Evolutionary conservation across 2,329 filamentous ascomycete genomes (phyloP).

Genomic region (Cladophialophora immunda): DNA sequence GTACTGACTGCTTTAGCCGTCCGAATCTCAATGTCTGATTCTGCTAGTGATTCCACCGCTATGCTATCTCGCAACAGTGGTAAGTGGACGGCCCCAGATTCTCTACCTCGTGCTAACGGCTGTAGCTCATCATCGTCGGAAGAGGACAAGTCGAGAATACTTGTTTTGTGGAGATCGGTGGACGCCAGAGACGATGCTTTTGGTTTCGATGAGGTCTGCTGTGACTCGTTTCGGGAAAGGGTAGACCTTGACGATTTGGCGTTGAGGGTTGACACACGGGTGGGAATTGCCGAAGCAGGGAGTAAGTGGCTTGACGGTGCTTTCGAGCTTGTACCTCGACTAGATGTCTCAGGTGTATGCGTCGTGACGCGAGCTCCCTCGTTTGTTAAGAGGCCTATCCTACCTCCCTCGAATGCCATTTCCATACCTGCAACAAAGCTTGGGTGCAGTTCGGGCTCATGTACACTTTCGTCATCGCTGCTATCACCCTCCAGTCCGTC

Average conservation of each 20-base stretch:
- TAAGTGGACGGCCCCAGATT: constrained; percentile 13
- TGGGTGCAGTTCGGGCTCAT: constrained; percentile 36
- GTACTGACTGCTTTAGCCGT: constrained; percentile 52
- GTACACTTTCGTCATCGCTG: constrained; percentile 44
- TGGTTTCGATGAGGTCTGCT: constrained; percentile 20
- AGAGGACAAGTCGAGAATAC: constrained; percentile 59
- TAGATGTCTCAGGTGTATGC: constrained; percentile 6
- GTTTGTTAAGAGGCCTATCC: constrained; percentile 29
- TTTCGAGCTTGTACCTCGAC: constrained; percentile 15
- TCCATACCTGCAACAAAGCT: constrained; percentile 39
- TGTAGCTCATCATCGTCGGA: constrained; percentile 54
- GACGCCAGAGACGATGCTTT: constrained; percentile 36
- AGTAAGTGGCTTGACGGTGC: constrained; percentile 17
- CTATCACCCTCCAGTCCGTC: constrained; percentile 46
- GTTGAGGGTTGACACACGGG: constrained; percentile 34
- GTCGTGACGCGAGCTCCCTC: not conserved
- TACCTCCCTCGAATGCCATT: constrained; percentile 36
- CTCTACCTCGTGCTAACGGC: constrained; percentile 37
- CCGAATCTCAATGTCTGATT: constrained; percentile 54
- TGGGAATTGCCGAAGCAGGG: constrained; percentile 25
- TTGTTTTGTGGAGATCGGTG: constrained; percentile 54
- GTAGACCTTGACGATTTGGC: constrained; percentile 38
- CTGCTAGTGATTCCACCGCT: constrained; percentile 46
- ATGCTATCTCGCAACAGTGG: constrained; percentile 50
- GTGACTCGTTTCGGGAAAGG: constrained; percentile 19